These are phyloP conservation scores for Colletotrichum spinosum DNA, from an alignment of 2,329 filamentous ascomycete genomes.

Conservation along the genomic window DNA sequence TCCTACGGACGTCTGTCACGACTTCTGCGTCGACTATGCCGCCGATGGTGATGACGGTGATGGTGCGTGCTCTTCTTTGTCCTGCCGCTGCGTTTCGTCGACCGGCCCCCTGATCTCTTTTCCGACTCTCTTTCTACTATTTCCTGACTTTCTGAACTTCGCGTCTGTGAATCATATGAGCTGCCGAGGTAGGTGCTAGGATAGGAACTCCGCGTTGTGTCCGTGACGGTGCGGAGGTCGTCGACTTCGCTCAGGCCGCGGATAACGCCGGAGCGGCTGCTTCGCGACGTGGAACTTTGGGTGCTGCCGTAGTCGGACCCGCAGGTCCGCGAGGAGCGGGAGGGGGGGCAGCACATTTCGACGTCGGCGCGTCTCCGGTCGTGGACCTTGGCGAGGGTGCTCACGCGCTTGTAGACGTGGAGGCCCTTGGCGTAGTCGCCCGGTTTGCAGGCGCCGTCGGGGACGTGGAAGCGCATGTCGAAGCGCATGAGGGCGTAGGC, in stretches of 20 bases:
- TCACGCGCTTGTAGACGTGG: slow-evolving; percentile 30
- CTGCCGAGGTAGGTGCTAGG: slow-evolving; percentile 12
- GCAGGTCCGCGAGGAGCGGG: too few relatives aligned
- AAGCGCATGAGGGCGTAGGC: slow-evolving; percentile 76
- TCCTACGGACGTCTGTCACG: not conserved
- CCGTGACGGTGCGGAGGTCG: not conserved
- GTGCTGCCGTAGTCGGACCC: too few relatives aligned
- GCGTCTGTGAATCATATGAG: slow-evolving; percentile 7
- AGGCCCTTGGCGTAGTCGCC: slow-evolving; percentile 57
- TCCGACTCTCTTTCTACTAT: slow-evolving; percentile 17
- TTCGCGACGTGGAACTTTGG: slow-evolving; percentile 42
- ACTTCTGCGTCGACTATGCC: slow-evolving; percentile 1
- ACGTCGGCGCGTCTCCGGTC: not conserved
- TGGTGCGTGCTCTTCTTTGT: slow-evolving; percentile 11
- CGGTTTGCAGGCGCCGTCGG: slow-evolving; percentile 70
- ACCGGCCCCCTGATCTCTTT: slow-evolving; percentile 11
- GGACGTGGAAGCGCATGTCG: slow-evolving; percentile 75
- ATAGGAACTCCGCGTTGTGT: not conserved
- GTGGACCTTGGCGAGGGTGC: slow-evolving; percentile 18
- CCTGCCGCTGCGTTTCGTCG: slow-evolving; percentile 9
- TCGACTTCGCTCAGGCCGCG: slow-evolving; percentile 11
- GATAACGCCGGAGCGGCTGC: slow-evolving; percentile 36
- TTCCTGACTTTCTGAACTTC: slow-evolving; percentile 14
- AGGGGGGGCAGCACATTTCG: too few relatives aligned
- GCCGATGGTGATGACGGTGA: not conserved